Evolutionary conservation across 2,329 filamentous ascomycete species (phyloP), one percentile per base, ranked within the genome.

Genomic region (Bipolaris zeicola): DNA sequence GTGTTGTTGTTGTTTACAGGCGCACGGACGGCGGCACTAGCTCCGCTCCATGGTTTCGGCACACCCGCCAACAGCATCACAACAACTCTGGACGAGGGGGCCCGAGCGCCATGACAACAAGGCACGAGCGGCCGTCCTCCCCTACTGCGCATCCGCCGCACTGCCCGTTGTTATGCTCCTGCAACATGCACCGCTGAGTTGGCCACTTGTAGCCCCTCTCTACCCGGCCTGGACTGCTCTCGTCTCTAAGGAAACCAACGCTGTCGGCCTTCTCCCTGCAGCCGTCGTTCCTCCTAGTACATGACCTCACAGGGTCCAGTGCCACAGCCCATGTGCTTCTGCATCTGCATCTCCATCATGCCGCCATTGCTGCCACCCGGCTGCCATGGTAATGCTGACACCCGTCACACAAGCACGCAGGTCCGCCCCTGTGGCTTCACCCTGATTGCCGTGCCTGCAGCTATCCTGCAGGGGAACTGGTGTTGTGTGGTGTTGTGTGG

Each of bases 301-400:
- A 66, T 67, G 64, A 68, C 57, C 56, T 65, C 65, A 62, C 65
- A 68, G 65, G 66, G 66, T 68, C 66, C 58, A 60, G 45, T 31
- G 37, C 46, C 38, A 18, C 42, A 20, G 28, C 34, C 31, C 42
- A 37, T 42, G 34, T 41, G 36, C 53, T 42, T 56, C 42, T 52
- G 42, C 53, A 52, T 56, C 42, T 52, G 42, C 28, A 42, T 46
- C 50, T 31, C 28, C 28, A 31, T 13, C 37, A 41, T 54, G 45
- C 51, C 34, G 37, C 26, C 42, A 43, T 36, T 33, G 28, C 49
- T 39, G 37, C 34, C 42, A 42, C 33, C 37, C 22, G 42, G 45
- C 50, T 42, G 36, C 47, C 18, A 44, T 44, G 28, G 42, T 31
- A 45, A 33, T 34, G 6, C 26, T 31, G 26, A n/a, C 39, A 38